These are phyloP conservation scores for Ulmus americana DNA, from an alignment of 331 rosid species.

Conservation along the genomic window DNA sequence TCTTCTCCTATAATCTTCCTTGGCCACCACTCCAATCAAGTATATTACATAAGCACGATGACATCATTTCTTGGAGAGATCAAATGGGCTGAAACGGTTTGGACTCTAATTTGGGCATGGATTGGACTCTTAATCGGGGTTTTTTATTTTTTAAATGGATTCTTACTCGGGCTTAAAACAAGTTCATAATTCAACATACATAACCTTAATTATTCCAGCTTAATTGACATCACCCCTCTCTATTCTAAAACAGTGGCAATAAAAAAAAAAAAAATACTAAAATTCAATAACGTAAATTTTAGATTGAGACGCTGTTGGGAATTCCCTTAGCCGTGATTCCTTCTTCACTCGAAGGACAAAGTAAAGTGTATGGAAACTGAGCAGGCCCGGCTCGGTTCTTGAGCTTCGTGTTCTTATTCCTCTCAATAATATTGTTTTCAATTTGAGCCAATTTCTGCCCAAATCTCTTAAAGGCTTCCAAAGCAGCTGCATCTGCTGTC, in stretches of 20 bases:
- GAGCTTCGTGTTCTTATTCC: constrained; percentile 7
- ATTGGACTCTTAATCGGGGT: neutral
- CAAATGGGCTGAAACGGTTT: too few species aligned
- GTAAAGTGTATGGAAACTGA: constrained; percentile 15
- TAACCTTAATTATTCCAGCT: neutral
- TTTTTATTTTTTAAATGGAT: neutral
- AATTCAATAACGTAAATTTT: neutral
- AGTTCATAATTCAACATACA: neutral
- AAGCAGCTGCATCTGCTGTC: constrained; percentile 13
- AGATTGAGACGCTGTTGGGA: constrained; percentile 18
- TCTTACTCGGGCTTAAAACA: neutral
- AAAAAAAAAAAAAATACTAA: too few species aligned
- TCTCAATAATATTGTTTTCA: constrained; percentile 4
- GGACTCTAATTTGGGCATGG: neutral
- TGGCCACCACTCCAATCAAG: neutral
- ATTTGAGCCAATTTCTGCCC: constrained; percentile 8
- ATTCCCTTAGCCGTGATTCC: constrained; percentile 18
- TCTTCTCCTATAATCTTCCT: neutral
- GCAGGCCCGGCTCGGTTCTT: constrained; percentile 20
- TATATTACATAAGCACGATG: neutral
- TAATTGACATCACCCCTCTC: neutral
- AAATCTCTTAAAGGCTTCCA: constrained; percentile 16
- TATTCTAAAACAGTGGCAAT: neutral
- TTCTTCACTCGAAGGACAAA: constrained; percentile 13
- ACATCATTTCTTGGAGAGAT: too few species aligned